Evolutionary conservation across 2,329 filamentous ascomycete genomes (phyloP), one percentile per base, ranked within the genome.

Genomic region (Xylaria sp.): DNA sequence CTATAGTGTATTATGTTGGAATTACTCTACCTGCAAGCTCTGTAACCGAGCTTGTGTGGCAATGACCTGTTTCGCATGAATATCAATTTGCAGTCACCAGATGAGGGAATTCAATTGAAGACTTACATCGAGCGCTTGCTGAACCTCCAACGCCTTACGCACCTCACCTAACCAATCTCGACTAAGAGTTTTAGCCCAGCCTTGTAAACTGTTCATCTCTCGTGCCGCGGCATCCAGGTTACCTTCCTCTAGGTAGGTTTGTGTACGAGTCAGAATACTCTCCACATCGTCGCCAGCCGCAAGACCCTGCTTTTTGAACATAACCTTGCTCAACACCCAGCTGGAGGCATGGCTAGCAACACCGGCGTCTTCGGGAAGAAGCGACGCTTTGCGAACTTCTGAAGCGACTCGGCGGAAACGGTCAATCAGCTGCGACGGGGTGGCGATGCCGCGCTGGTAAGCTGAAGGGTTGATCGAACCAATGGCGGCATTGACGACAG

Each of bases 181-280:
- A 81, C 93, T 96, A 77, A 99, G 82, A 45, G 94, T 95, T 86
- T 96, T 97, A 54, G 95, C 94, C 96, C 96, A 99, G 29, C 96
- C 96, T 68, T 91, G 87, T 53, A 99, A 84, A 1, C 90, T 88
- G 78, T 98, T 99, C 91, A 99, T 96, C 83, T 99, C 96, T 71
- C 96, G 86, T 15, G 96, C 94, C 2, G 96, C 96, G 60, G 87
- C 90, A 79, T 99, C 96, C 63, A 99, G 81, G 76, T 97, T 90
- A 25, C 96, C 96, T 81, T 98, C 93, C 82, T 99, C 94, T 22
- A 99, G 86, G 73, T 93, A 87, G 7, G 90, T 94, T 81, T 99
- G 94, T 1, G 96, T 95, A 69, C 96, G 87, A 2, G 92, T 92
- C 53, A 99, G 86, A 66, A 98, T 90, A 75, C 94, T 96, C 85